Evolutionary conservation across 2,329 filamentous ascomycete species (phyloP), one percentile per base, ranked within the genome.

Genomic region (Microcera coccophila): DNA sequence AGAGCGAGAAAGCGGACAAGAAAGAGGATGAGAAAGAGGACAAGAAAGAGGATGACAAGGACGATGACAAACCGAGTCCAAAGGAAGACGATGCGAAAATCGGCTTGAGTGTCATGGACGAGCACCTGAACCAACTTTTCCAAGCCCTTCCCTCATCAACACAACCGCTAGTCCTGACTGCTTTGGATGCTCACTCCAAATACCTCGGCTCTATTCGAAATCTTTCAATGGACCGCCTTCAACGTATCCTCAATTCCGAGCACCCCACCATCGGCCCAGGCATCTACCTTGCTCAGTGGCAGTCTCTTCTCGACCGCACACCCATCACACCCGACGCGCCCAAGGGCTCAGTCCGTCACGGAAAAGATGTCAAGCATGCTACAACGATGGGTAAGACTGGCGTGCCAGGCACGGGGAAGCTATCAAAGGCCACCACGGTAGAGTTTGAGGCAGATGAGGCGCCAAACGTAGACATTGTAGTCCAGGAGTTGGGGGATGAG

Each of bases 231-330:
- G 56, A 63, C 1, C 76, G 78, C 2, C 74, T 86, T 46, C 75
- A 80, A 40, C 63, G 65, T 1, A 74, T 88, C 18, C 69, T 87
- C 34, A 70, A 72, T 41, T 57, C 57, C 2, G 48, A 57, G 4
- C 54, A 52, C 31, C 48, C 43, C 15, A 75, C 45, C 38, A 54
- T 75, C 40, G 85, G 85, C 0, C 85, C 87, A 0, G 87, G 87
- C 2, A 78, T 85, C 36, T 90, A 85, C 58, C 75, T 90, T 18
- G 73, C 78, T 2, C 75, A 81, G 38, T 90, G 87, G 86, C 83
- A 89, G 59, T 70, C 76, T 1, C 69, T 90, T 5, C 69, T 90
- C 3, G 82, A 90, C 58, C 69, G 74, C n/a, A 87, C 86, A 0
- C 62, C 74, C 35, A 81, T 90, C 47, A 85, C 84, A 2, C 84